Evolutionary conservation across 73 alveolate genomes (phyloP).

Genomic region (Paramecium sexaurelia): DNA sequence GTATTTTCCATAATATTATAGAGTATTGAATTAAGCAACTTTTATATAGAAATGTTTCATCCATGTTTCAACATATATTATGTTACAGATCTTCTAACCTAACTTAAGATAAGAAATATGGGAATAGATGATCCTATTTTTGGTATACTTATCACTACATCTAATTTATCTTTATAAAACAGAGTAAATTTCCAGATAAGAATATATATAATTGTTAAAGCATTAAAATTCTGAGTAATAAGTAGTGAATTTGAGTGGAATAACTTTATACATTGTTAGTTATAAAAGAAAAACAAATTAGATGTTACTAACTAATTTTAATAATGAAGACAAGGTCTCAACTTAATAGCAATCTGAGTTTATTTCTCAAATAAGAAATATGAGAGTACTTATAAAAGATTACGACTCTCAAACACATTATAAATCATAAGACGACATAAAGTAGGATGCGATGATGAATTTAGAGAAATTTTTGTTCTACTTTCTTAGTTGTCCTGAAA

Average conservation of each 20-base stretch:
- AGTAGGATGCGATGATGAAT: not conserved
- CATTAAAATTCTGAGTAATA: not conserved
- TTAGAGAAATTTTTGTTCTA: not conserved
- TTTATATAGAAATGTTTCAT: not conserved
- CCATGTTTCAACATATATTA: not conserved
- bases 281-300: not conserved
- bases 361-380: not conserved
- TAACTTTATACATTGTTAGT: not conserved
- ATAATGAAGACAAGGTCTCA: not conserved
- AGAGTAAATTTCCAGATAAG: not conserved
- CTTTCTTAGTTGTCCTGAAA: not conserved
- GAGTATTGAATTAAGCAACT: not conserved
- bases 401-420: not conserved
- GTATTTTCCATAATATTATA: not conserved
- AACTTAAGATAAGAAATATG: not conserved
- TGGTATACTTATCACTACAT: not conserved
- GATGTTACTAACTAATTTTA: not conserved
- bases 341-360: not conserved
- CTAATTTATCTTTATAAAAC: not conserved
- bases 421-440: not conserved
- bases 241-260: not conserved
- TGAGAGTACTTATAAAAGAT: not conserved
- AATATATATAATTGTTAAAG: not conserved
- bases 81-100: not conserved
- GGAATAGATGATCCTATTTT: not conserved